Conservation (phyloP, 1,284 basidiomycete genomes). For the Leccinum insolens region DNA sequence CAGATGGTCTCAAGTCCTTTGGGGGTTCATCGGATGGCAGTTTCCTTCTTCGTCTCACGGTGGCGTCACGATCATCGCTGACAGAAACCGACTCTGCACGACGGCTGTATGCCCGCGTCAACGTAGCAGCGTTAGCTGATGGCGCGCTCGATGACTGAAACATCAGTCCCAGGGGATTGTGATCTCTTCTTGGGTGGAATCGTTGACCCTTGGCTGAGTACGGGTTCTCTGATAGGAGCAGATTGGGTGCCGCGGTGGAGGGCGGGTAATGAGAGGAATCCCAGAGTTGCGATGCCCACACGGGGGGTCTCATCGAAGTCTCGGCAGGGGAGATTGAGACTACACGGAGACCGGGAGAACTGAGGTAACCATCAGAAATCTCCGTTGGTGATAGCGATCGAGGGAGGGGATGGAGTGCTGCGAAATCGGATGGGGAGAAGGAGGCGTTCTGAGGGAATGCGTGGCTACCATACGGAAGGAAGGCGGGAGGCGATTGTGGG, state of each 20-base stretch:
- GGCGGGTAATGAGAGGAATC: slow-evolving; percentile 40
- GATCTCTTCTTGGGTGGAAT: slow-evolving; percentile 41
- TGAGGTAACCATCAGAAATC: slow-evolving; percentile 46
- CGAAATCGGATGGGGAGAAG: slow-evolving; percentile 62
- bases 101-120: slow-evolving; percentile 60
- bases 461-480: slow-evolving; percentile 44
- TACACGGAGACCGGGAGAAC: slow-evolving; percentile 40
- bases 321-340: slow-evolving; percentile 62
- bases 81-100: slow-evolving; percentile 65
- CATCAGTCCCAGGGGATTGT: slow-evolving; percentile 58
- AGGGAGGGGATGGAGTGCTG: slow-evolving; percentile 60
- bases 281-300: slow-evolving; percentile 69
- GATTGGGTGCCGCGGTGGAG: slow-evolving; percentile 41
- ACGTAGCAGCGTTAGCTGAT: slow-evolving; percentile 45
- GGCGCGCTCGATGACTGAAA: slow-evolving; percentile 79
- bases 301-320: slow-evolving; percentile 51
- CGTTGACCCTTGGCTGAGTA: slow-evolving; percentile 35
- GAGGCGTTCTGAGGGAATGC: slow-evolving; percentile 50
- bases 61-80: slow-evolving; percentile 69
- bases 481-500: slow-evolving; percentile 43
- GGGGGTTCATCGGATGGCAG: slow-evolving; percentile 46
- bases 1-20: slow-evolving; percentile 35
- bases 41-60: slow-evolving; percentile 67
- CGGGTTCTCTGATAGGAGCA: slow-evolving; percentile 45
- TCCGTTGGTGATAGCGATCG: slow-evolving; percentile 58